Percentiles rank a stretch among this genome's conserved stretches.
Conservation (phyloP, 2,329 filamentous ascomycete genomes). For the Corinectria fuckeliana region DNA sequence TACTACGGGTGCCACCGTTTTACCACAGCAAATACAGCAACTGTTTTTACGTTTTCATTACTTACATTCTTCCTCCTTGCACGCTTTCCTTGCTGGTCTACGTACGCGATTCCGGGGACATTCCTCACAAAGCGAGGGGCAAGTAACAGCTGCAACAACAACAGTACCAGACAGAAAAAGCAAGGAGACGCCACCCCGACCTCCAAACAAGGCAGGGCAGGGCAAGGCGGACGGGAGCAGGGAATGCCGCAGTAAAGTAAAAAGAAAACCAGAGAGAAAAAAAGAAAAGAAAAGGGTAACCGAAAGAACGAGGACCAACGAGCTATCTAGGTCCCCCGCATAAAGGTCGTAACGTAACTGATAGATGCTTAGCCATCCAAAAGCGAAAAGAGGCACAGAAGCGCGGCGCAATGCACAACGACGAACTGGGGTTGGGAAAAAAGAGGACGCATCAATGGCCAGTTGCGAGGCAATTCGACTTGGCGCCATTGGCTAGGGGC, state of each 20-base stretch:
- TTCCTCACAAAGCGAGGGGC: not conserved
- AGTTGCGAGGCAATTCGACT: conserved; percentile 14
- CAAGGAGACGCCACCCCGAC: not conserved
- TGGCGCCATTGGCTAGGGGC: conserved; percentile 22
- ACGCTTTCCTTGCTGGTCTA: no score
- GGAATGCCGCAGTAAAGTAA: not conserved
- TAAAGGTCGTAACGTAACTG: not conserved
- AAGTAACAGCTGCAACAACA: not conserved
- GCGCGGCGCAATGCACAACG: conserved; percentile 4
- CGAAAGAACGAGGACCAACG: no score
- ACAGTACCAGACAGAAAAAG: not conserved
- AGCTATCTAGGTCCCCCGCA: not conserved
- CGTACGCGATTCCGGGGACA: no score
- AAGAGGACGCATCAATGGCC: not conserved
- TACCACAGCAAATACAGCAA: not conserved
- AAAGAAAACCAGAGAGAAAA: not conserved
- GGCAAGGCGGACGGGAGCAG: not conserved
- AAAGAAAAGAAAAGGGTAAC: not conserved
- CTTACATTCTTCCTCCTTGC: not conserved
- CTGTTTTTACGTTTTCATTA: no score
- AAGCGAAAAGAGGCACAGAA: not conserved
- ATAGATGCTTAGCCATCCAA: no score
- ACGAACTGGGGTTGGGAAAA: conserved; percentile 4
- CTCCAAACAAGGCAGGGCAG: not conserved
- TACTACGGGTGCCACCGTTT: not conserved